These are phyloP conservation scores for Hymenoscyphus fructigenus DNA, from an alignment of 2,329 filamentous ascomycete species.

Conservation along the genomic window DNA sequence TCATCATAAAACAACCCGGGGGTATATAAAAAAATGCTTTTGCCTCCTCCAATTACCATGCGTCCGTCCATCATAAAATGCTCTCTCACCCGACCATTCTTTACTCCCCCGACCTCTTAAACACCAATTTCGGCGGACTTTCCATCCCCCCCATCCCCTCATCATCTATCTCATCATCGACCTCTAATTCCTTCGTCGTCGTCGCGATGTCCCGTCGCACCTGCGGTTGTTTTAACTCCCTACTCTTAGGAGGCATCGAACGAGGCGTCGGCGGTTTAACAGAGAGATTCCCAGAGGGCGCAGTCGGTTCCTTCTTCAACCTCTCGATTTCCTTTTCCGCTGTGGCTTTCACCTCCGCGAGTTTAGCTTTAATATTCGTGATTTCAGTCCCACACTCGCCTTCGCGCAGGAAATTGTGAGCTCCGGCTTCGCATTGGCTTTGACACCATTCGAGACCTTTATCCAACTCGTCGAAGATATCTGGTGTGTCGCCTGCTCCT, in stretches of 20 bases:
- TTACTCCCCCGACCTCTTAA: slow-evolving; percentile 31
- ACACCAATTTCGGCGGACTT: slow-evolving; percentile 28
- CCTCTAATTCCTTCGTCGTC: slow-evolving; percentile 24
- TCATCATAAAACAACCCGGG: no score
- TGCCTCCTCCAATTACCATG: no score
- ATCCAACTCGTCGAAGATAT: slow-evolving; percentile 72
- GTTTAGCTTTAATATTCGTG: slow-evolving; percentile 51
- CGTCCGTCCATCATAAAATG: background rate
- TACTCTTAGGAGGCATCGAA: slow-evolving; percentile 4
- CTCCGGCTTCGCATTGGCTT: slow-evolving; percentile 78
- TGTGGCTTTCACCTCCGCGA: slow-evolving; percentile 53
- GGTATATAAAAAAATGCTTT: no score
- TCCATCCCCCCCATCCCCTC: slow-evolving; percentile 27
- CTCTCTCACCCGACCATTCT: slow-evolving; percentile 1
- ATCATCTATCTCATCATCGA: slow-evolving; percentile 32
- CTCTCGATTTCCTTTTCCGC: slow-evolving; percentile 31
- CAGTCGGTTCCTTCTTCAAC: slow-evolving; percentile 23
- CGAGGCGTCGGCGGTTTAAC: background rate
- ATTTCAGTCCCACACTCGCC: slow-evolving; percentile 82
- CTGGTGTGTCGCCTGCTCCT: slow-evolving; percentile 30
- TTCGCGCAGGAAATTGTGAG: slow-evolving; percentile 85
- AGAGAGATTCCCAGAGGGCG: slow-evolving; percentile 4
- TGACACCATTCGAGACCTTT: slow-evolving; percentile 78
- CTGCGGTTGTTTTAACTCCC: slow-evolving; percentile 17
- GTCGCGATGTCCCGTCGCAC: slow-evolving; percentile 11